Evolutionary conservation across 176 grass and related monocot genomes (phyloP), one percentile per base, ranked within the genome.

Genomic region (Tillandsia fasciculata): DNA sequence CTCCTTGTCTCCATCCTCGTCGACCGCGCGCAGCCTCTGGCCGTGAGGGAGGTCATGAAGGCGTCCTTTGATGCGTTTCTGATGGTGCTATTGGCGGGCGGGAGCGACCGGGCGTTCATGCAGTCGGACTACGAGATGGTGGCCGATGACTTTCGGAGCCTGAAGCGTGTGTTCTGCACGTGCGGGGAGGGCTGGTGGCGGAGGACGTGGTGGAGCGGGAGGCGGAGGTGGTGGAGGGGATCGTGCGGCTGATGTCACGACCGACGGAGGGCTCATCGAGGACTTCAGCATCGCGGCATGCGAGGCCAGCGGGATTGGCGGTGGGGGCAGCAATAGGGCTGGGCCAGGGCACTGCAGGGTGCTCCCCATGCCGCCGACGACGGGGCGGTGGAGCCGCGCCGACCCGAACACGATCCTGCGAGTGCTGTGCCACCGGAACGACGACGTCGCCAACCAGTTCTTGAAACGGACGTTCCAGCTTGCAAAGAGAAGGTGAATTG

Each of bases 391-490:
- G 92, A 72, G 85, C 73, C 70, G 72, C 2, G 70, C 86, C 3
- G 88, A 96, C 33, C 83, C 92, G 0, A 87, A 91, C 76, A 96
- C 92, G 0, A 85, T 89, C 70, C 85, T 96, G 18, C 79, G 92
- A 24, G 81, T 96, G 48, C 72, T 96, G 49, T 96, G 92, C 71
- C 81, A 96, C 76, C 71, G 88, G 28, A 80, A 91, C 63, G 88
- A 96, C 82, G 88, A 89, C 77, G 64, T 52, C 15, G 88, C 92
- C 23, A 96, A 87, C 81, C 83, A 86, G 53, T 96, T 91, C 73
- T 69, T 96, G 70, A 96, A 89, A 84, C 82, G 81, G 28, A 82
- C 81, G 50, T 96, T 96, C 74, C 85, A 91, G 70, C 76, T 96
- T 33, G 83, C 92, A 26, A 91, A 82, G 71, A 59, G 92, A 70